Base-by-base conservation (phyloP, 257 asterid species). In the Solanum tarijense region DNA sequence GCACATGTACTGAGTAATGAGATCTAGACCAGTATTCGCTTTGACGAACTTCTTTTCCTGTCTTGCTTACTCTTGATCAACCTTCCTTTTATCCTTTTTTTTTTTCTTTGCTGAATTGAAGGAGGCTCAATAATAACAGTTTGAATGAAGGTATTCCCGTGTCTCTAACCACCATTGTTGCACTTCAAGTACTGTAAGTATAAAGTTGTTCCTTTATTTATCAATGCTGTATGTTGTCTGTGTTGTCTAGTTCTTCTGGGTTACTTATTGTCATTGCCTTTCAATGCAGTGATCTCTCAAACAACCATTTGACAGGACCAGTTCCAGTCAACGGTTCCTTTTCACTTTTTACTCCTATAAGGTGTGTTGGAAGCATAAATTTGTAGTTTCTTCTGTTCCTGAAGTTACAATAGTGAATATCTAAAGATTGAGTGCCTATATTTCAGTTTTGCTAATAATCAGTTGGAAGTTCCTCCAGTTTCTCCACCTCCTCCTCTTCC, bases 271-370 rank as follows among this genome's bases (percentile, higher is more conserved):
- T 52, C 36, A 35, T 91, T 82, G 25, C 74, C 87, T 71, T 91
- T 85, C 87, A 85, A 88, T 91, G 93, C 96, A 97, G 99, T 66
- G 99, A 97, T 96, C 98, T 97, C 88, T 97, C 99, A 71, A 93
- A 78, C 91, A 97, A 97, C 90, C 35, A 41, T 6, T 93, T 97
- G 79, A 83, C 91, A 6, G 99, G 99, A 81, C 88, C 34, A 83
- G 94, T 91, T 90, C 99, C 99, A 69, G 89, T 91, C 76, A 94
- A 94, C 88, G 99, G 99, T 87, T 97, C 99, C 89, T 97, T 66
- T 84, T 38, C 74, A 66, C 62, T 84, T 65, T 84, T 84, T 69
- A 84, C 79, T 16, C 78, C 87, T 65, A 66, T 43, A 13, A 84
- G 87, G 34, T 84, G 90, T 87, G 85, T 87, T 62, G 66, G 79